Evolutionary conservation across 768 basidiomycete genomes (phyloP).

Genomic region (Amanita pallidorosea): DNA sequence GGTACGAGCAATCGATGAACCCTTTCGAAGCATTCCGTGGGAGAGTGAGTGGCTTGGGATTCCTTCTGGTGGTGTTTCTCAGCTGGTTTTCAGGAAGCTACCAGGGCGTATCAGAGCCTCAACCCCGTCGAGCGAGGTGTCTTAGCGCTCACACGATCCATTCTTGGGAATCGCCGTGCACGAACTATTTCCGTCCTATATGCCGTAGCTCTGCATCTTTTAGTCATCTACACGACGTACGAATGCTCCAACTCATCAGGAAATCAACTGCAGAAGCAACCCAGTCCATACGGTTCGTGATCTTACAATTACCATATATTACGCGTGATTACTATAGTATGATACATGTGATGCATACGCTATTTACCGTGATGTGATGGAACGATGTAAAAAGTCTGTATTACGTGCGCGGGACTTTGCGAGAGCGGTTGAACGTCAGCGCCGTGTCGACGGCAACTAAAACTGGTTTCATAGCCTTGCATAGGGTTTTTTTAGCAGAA

Average conservation of each 20-base stretch:
- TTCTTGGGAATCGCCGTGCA: slow-evolving; percentile 86
- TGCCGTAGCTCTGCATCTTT: slow-evolving; percentile 66
- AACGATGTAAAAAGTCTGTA: not conserved
- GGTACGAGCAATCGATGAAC: slow-evolving; percentile 97
- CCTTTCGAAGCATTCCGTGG: slow-evolving; percentile 98
- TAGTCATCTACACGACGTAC: slow-evolving; percentile 72
- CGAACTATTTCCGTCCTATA: slow-evolving; percentile 85
- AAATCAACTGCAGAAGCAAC: slow-evolving; percentile 39
- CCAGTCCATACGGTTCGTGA: slow-evolving; percentile 30
- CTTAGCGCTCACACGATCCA: slow-evolving; percentile 71
- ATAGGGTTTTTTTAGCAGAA: not conserved
- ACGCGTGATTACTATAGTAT: slow-evolving; percentile 6
- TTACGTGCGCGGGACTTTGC: slow-evolving; percentile 19
- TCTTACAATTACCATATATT: slow-evolving; percentile 1
- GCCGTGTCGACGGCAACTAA: slow-evolving; percentile 68
- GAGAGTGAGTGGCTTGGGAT: slow-evolving; percentile 47
- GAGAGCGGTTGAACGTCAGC: slow-evolving; percentile 44
- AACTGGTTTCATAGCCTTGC: slow-evolving; percentile 68
- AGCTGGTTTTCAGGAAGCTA: slow-evolving; percentile 61
- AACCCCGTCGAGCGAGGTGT: slow-evolving; percentile 89
- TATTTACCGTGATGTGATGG: slow-evolving; percentile 6
- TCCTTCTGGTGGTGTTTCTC: not conserved
- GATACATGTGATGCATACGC: slow-evolving; percentile 9
- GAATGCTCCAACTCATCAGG: slow-evolving; percentile 53
- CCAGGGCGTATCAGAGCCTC: slow-evolving; percentile 83